Percentiles rank a stretch among this genome's conserved stretches.
These are phyloP conservation scores for Conticribra weissflogii DNA, from an alignment of 108 stramenopile species.

Conservation along the genomic window DNA sequence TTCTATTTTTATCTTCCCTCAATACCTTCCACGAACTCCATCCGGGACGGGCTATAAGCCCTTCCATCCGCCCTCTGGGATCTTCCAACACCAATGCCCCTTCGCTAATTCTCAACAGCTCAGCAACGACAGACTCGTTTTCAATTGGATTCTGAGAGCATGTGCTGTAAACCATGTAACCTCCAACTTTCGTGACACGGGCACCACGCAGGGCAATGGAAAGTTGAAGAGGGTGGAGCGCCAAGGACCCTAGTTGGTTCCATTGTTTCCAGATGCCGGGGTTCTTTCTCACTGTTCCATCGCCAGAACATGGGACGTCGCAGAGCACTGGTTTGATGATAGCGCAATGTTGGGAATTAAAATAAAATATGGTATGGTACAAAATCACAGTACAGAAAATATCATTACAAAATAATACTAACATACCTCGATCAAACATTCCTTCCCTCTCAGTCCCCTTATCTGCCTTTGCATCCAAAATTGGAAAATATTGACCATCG, in stretches of 20 bases:
- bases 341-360: no score
- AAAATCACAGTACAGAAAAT: not conserved
- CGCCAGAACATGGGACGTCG: conserved; percentile 98
- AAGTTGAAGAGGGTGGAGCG: conserved; percentile 88
- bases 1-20: conserved; percentile 56
- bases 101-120: conserved; percentile 72
- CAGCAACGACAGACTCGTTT: conserved; percentile 97
- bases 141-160: conserved; percentile 98
- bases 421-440: conserved; percentile 85
- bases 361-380: no score
- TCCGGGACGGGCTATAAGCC: conserved; percentile 86
- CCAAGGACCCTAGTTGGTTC: conserved; percentile 60
- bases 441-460: conserved; percentile 59
- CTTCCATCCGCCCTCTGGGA: conserved; percentile 57
- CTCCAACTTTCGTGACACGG: conserved; percentile 82
- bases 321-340: no score
- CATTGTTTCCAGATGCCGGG: conserved; percentile 89
- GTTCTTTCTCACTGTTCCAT: conserved; percentile 97
- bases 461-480: conserved; percentile 47
- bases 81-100: conserved; percentile 91
- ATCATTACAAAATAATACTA: not conserved
- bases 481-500: conserved; percentile 91
- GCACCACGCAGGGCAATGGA: conserved; percentile 87
- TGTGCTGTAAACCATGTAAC: conserved; percentile 95
- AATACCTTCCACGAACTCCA: conserved; percentile 88